Evolutionary conservation across 1,284 basidiomycete species (phyloP).

Genomic region (Microbotryomycetes sp.): DNA sequence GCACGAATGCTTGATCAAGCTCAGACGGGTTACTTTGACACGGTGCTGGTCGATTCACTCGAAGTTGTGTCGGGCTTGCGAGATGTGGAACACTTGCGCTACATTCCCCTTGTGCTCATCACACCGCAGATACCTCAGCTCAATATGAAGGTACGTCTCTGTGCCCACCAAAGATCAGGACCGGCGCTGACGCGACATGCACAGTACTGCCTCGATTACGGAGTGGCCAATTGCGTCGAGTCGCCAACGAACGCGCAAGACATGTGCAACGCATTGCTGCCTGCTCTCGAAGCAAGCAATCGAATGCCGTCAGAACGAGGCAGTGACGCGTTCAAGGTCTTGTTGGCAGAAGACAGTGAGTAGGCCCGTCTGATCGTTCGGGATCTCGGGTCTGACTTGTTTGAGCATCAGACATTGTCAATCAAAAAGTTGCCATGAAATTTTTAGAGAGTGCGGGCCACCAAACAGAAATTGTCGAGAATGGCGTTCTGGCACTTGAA

Average conservation of each 20-base stretch:
- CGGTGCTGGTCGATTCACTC: slow-evolving; percentile 88
- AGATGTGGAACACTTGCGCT: slow-evolving; percentile 87
- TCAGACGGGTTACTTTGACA: slow-evolving; percentile 81
- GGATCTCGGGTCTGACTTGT: background rate
- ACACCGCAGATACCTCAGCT: slow-evolving; percentile 52
- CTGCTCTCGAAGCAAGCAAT: slow-evolving; percentile 73
- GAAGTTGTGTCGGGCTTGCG: slow-evolving; percentile 78
- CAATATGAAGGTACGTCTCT: slow-evolving; percentile 36
- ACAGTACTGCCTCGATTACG: slow-evolving; percentile 43
- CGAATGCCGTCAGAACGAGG: slow-evolving; percentile 35
- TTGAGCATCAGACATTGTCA: slow-evolving; percentile 76
- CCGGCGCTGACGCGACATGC: background rate
- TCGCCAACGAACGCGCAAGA: slow-evolving; percentile 85
- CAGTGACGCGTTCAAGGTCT: slow-evolving; percentile 79
- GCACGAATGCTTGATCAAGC: slow-evolving; percentile 48
- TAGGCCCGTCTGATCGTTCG: background rate
- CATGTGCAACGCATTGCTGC: slow-evolving; percentile 82
- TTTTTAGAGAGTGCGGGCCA: slow-evolving; percentile 96
- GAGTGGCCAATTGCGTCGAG: slow-evolving; percentile 83
- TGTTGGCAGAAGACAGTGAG: slow-evolving; percentile 86
- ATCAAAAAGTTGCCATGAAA: slow-evolving; percentile 95
- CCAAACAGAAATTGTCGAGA: slow-evolving; percentile 93
- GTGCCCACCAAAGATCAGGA: background rate
- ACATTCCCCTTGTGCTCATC: slow-evolving; percentile 94
- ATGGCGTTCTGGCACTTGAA: slow-evolving; percentile 84